Conservation (phyloP, 805 yeast genomes). For the Scheffersomyces coipomensis region DNA sequence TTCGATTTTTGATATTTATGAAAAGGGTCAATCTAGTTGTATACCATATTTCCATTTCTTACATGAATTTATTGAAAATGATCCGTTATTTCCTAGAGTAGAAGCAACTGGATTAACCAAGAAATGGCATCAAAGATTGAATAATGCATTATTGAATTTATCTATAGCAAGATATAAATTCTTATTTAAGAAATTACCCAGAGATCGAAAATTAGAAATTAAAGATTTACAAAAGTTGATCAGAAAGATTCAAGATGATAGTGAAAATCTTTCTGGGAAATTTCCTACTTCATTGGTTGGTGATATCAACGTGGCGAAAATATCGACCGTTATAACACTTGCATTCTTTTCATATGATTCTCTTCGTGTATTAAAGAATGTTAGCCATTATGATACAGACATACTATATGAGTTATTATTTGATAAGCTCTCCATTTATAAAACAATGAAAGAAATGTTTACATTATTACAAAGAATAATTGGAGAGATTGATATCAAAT, state of each 20-base stretch:
- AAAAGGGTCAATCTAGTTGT: not conserved
- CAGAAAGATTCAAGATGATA: constrained; percentile 48
- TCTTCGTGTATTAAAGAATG: constrained; percentile 48
- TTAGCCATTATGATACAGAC: constrained; percentile 35
- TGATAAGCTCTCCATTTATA: not conserved
- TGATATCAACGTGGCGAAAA: constrained; percentile 48
- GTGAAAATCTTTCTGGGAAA: constrained; percentile 53
- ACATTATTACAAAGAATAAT: not conserved
- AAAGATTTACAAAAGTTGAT: constrained; percentile 58
- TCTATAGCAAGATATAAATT: constrained; percentile 40
- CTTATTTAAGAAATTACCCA: constrained; percentile 50
- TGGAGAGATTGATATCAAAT: not conserved
- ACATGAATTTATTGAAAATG: constrained; percentile 50
- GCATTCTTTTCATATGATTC: constrained; percentile 55
- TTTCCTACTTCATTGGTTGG: constrained; percentile 65
- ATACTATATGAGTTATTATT: not conserved
- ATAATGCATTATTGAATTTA: constrained; percentile 31
- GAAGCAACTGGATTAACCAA: constrained; percentile 36
- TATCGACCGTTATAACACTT: constrained; percentile 48
- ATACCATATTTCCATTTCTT: constrained; percentile 45
- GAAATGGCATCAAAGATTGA: constrained; percentile 44
- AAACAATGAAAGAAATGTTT: not conserved
- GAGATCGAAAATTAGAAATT: constrained; percentile 39
- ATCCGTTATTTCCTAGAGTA: constrained; percentile 38
- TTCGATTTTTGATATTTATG: not conserved